These are phyloP conservation scores for Trametes gibbosa DNA, from an alignment of 768 basidiomycete genomes.

Conservation along the genomic window DNA sequence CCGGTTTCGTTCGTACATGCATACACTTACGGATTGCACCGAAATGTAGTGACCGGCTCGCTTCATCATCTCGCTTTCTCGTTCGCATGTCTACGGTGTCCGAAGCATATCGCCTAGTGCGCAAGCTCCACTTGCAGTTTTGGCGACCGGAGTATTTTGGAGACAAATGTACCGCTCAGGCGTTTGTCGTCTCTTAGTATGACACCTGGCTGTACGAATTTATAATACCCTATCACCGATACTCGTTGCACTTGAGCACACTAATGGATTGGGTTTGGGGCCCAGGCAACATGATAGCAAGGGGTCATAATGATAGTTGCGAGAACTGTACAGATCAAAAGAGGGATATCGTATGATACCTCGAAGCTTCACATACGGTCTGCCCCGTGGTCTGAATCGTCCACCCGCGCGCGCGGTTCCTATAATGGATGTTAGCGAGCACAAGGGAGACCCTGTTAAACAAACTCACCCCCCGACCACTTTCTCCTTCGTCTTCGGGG, in stretches of 20 bases:
- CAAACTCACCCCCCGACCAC: slow-evolving; percentile 49
- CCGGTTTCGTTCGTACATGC: background rate
- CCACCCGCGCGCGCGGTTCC: slow-evolving; percentile 54
- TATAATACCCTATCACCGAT: background rate
- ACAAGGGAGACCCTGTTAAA: background rate
- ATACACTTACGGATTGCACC: background rate
- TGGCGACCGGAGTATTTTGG: slow-evolving; percentile 37
- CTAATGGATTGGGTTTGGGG: background rate
- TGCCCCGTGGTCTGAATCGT: slow-evolving; percentile 65
- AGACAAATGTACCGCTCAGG: slow-evolving; percentile 43
- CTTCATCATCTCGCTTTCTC: slow-evolving; percentile 44
- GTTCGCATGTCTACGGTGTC: slow-evolving; percentile 54
- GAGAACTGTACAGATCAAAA: background rate
- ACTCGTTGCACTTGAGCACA: background rate
- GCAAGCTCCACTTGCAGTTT: slow-evolving; percentile 57
- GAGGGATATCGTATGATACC: background rate
- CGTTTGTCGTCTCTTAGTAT: slow-evolving; percentile 49
- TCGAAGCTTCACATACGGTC: slow-evolving; percentile 53
- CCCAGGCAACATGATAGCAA: background rate
- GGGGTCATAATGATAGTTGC: background rate
- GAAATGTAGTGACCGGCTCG: background rate
- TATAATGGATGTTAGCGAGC: slow-evolving; percentile 26
- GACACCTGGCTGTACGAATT: background rate
- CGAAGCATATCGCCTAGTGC: slow-evolving; percentile 69
- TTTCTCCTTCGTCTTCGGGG: slow-evolving; percentile 74